phyloP scores from a whole-genome alignment of 352 stramenopile genomes.

The Peronosclerospora sorghi region DNA sequence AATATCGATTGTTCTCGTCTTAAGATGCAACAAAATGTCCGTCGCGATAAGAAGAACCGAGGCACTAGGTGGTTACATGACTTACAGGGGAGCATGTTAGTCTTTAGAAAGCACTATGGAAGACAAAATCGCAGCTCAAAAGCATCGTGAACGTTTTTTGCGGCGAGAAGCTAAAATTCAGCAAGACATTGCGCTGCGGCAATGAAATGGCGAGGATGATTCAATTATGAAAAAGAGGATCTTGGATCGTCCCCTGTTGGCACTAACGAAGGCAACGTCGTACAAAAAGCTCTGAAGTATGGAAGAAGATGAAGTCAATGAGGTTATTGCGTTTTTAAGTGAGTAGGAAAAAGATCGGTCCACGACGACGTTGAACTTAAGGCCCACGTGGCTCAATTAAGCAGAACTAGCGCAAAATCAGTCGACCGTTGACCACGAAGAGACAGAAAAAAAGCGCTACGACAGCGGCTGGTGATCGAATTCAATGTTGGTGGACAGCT shows the following conservation, averaged over 20 bases:
- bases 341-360: conserved; percentile 92
- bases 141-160: conserved; percentile 59
- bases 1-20: no score
- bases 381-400: conserved; percentile 77
- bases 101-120: conserved; percentile 71
- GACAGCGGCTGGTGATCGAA: conserved; percentile 52
- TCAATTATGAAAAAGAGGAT: conserved; percentile 14
- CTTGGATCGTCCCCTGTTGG: conserved; percentile 81
- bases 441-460: conserved; percentile 69
- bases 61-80: conserved; percentile 89
- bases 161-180: conserved; percentile 71
- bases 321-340: conserved; percentile 90
- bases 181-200: conserved; percentile 43
- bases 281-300: conserved; percentile 65
- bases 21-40: conserved; percentile 56
- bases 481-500: conserved; percentile 21
- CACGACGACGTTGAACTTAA: conserved; percentile 88
- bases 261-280: conserved; percentile 77
- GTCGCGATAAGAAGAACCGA: conserved; percentile 86
- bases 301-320: conserved; percentile 78
- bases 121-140: conserved; percentile 59
- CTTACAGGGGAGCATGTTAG: conserved; percentile 83
- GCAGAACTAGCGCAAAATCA: conserved; percentile 85
- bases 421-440: conserved; percentile 64
- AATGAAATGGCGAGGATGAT: conserved; percentile 18